phyloP scores from a whole-genome alignment of 345 rosid genomes.

The Salix brachista region DNA sequence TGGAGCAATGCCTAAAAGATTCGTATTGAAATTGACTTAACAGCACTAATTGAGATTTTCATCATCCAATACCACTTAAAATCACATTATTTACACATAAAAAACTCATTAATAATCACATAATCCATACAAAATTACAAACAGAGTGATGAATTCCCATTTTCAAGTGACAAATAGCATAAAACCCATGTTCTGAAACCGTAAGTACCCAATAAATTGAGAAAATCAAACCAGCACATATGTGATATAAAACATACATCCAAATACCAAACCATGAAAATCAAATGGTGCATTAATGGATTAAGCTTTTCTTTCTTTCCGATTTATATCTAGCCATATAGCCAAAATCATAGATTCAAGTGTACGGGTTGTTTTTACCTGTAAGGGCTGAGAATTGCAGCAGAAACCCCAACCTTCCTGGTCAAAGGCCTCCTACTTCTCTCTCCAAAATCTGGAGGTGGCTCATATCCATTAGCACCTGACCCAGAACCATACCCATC shows the following conservation, averaged over 20 bases:
- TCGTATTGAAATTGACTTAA: not conserved
- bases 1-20: not conserved
- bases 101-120: too few species aligned
- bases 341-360: not conserved
- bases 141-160: not conserved
- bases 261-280: not conserved
- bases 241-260: not conserved
- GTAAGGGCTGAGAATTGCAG: constrained; percentile 73
- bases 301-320: not conserved
- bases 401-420: constrained; percentile 55
- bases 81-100: too few species aligned
- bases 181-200: not conserved
- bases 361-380: constrained; percentile 26
- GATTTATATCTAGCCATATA: not conserved
- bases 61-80: not conserved
- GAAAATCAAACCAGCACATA: not conserved
- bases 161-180: not conserved
- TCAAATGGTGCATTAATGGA: not conserved
- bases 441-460: constrained; percentile 64
- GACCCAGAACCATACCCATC: constrained; percentile 64
- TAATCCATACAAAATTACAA: not conserved
- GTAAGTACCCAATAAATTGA: not conserved
- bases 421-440: constrained; percentile 58
- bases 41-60: not conserved
- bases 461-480: constrained; percentile 54